Conservation (phyloP, 2,329 filamentous ascomycete genomes). For the Clarireedia paspali region DNA sequence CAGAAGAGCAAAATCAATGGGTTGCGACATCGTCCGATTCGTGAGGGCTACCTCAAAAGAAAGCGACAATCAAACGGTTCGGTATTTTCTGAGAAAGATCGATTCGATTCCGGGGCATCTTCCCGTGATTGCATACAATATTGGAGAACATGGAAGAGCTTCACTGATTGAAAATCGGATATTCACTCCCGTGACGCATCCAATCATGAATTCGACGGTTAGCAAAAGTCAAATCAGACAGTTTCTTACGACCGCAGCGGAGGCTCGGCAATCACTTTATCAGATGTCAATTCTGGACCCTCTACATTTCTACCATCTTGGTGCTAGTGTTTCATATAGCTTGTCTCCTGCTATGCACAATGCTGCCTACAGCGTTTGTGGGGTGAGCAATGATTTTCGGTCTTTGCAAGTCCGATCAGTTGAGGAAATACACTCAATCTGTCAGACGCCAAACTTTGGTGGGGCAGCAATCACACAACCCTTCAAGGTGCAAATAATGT, state of each 20-base stretch:
- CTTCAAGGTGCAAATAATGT: conserved; percentile 65
- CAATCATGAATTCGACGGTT: conserved; percentile 49
- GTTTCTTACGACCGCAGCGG: conserved; percentile 43
- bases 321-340: conserved; percentile 64
- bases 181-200: conserved; percentile 47
- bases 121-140: conserved; percentile 45
- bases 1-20: conserved; percentile 40
- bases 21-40: conserved; percentile 49
- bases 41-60: conserved; percentile 41
- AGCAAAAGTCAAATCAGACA: conserved; percentile 25
- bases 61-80: conserved; percentile 40
- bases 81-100: conserved; percentile 22
- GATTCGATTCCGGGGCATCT: conserved; percentile 22
- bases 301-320: conserved; percentile 67
- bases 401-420: conserved; percentile 56
- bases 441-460: conserved; percentile 60
- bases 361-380: conserved; percentile 56
- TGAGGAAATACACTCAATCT: conserved; percentile 54
- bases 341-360: conserved; percentile 74
- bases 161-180: conserved; percentile 51
- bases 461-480: conserved; percentile 66
- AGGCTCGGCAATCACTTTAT: conserved; percentile 59
- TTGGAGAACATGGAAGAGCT: conserved; percentile 43
- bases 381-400: conserved; percentile 61
- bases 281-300: conserved; percentile 59